phyloP scores from a whole-genome alignment of 2,329 filamentous ascomycete genomes.

The Colletotrichum sp. region DNA sequence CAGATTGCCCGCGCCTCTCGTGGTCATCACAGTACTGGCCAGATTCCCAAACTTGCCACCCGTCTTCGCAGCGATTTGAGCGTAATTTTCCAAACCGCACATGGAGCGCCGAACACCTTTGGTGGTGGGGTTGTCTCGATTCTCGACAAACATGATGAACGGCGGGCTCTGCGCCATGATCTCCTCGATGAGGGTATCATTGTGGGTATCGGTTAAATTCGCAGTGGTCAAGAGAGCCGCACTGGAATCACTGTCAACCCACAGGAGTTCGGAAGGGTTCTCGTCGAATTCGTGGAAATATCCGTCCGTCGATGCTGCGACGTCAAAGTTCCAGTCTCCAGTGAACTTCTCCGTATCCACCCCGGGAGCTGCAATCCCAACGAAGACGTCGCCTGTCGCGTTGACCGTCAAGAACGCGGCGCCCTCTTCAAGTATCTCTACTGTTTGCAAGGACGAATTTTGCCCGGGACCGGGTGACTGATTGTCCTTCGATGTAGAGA shows the following conservation, averaged over 20 bases:
- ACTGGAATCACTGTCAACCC: slow-evolving; percentile 84
- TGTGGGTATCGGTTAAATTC: slow-evolving; percentile 66
- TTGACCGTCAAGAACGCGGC: slow-evolving; percentile 70
- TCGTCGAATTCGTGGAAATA: slow-evolving; percentile 74
- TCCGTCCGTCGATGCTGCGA: slow-evolving; percentile 82
- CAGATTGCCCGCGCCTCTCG: slow-evolving; percentile 66
- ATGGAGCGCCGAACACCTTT: slow-evolving; percentile 79
- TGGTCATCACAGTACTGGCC: slow-evolving; percentile 71
- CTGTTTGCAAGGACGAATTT: slow-evolving; percentile 48
- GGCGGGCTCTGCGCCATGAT: slow-evolving; percentile 59
- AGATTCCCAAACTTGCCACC: slow-evolving; percentile 52
- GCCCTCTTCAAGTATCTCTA: slow-evolving; percentile 66
- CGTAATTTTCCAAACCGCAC: slow-evolving; percentile 76
- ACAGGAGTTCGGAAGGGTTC: slow-evolving; percentile 64
- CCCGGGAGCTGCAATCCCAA: slow-evolving; percentile 76
- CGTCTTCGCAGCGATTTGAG: slow-evolving; percentile 65
- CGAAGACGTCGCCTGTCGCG: slow-evolving; percentile 71
- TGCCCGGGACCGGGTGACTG: slow-evolving; percentile 69
- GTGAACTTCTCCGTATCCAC: slow-evolving; percentile 61
- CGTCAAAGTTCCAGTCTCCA: slow-evolving; percentile 78
- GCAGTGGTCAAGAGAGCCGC: slow-evolving; percentile 81
- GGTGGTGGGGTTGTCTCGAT: slow-evolving; percentile 62
- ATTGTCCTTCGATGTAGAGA: slow-evolving; percentile 71
- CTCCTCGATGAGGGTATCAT: slow-evolving; percentile 59
- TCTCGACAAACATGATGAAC: slow-evolving; percentile 80